Evolutionary conservation across 1,284 basidiomycete genomes (phyloP).

Genomic region (Phlebopus sp.): DNA sequence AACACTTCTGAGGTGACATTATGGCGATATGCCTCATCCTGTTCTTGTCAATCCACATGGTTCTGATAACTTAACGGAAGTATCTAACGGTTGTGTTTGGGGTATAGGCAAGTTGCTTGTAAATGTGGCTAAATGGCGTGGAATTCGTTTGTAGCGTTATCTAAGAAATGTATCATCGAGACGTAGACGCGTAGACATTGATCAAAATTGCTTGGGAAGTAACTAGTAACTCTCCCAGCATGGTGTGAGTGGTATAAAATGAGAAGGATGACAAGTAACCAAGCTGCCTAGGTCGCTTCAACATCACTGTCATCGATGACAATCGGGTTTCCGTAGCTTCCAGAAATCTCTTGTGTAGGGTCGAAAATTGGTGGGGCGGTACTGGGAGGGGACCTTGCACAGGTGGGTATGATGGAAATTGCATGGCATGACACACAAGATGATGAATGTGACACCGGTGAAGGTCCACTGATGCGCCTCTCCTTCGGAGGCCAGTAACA

Average conservation of each 20-base stretch:
- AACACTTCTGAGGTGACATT: slow-evolving; percentile 53
- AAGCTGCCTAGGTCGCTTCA: slow-evolving; percentile 8
- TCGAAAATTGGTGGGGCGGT: slow-evolving; percentile 2
- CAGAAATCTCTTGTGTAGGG: slow-evolving; percentile 3
- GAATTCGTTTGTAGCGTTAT: too few species aligned
- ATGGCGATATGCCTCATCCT: neutral
- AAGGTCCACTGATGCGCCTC: slow-evolving; percentile 1
- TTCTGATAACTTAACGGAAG: too few species aligned
- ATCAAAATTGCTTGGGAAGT: too few species aligned
- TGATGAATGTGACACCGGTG: neutral
- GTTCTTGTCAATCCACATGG: neutral
- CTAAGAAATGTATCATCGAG: too few species aligned
- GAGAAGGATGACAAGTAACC: slow-evolving; percentile 1
- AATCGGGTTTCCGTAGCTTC: slow-evolving; percentile 23
- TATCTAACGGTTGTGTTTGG: too few species aligned
- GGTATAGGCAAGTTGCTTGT: too few species aligned
- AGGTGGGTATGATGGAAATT: neutral
- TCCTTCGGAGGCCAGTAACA: slow-evolving; percentile 4
- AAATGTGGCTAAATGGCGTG: too few species aligned
- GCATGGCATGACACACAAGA: neutral
- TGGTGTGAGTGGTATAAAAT: neutral
- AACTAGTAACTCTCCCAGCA: too few species aligned
- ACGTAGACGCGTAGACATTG: too few species aligned
- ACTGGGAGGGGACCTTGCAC: neutral
- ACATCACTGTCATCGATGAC: slow-evolving; percentile 22